Evolutionary conservation across 257 asterid species (phyloP), one percentile per base, ranked within the genome.

Genomic region (Forsythia suspensa): DNA sequence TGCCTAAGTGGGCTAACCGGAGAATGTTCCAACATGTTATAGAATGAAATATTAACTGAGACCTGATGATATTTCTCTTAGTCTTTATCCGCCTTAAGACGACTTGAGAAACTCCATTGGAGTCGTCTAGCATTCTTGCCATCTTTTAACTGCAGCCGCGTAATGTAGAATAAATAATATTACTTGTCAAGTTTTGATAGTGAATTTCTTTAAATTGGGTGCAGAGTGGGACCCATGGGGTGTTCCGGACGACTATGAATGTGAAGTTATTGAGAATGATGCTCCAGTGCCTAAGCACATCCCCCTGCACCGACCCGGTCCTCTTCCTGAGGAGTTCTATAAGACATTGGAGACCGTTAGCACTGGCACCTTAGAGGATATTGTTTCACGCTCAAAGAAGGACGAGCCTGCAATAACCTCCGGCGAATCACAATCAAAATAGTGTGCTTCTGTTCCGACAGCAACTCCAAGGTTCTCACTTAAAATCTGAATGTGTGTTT

Each of bases 211-310:
- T 52, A 39, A 18, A 21, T 73, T 73, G 80, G 46, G 2, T 79
- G 87, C 92, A 96, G 99, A 94, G 85, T 94, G 98, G 99, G 80
- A 94, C 52, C 97, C 99, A 46, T 96, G 98, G 99, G 99, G 91
- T 24, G 43, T 94, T 74, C 96, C 96, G 6, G 98, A 96, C 74
- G 98, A 92, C 81, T 92, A 94, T 72, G 99, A 92, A 82, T 94
- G 98, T 79, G 98, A 96, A 86, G 87, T 94, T 34, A 90, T 96
- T 36, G 99, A 92, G 87, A 94, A 96, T 40, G 96, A 96, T 87
- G 97, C 98, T 72, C 99, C 99, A 37, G 97, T 96, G 24, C 99
- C 99, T 8, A 91, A 92, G 81, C 98, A 96, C 70, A 29, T 96
- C 57, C 99, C n/a, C 48, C 81, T 94, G 86, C 99, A 96, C 80